Evolutionary conservation across 1,284 basidiomycete species (phyloP).

Genomic region (Caloboletus firmus): DNA sequence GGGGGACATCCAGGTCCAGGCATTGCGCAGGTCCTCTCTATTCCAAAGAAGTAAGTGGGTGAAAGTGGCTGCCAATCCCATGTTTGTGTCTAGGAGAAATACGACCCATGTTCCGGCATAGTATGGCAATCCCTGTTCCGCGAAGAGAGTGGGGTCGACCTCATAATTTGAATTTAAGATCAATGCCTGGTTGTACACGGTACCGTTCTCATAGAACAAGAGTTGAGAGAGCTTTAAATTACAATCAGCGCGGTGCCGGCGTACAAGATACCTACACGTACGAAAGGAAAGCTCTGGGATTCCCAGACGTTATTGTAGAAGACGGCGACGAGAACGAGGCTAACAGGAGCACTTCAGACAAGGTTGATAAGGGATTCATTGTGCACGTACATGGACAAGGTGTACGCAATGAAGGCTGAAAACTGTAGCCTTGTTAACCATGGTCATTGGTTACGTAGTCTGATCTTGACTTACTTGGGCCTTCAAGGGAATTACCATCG

Average conservation of each 20-base stretch:
- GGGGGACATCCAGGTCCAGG: conserved; percentile 47
- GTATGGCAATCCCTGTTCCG: conserved; percentile 42
- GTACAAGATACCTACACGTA: conserved; percentile 11
- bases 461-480: conserved; percentile 33
- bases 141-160: conserved; percentile 45
- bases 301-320: conserved; percentile 51
- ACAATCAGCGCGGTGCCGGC: not conserved
- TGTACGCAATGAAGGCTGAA: conserved; percentile 44
- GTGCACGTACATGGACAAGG: conserved; percentile 44
- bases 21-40: conserved; percentile 40
- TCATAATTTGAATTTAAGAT: conserved; percentile 51
- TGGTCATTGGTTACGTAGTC: rapidly evolving
- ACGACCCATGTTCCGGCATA: conserved; percentile 43
- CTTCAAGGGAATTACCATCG: conserved; percentile 46
- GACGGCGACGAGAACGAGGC: conserved; percentile 43
- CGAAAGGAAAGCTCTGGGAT: conserved; percentile 50
- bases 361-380: not conserved
- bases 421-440: conserved; percentile 25
- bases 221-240: conserved; percentile 45
- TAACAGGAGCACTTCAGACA: conserved; percentile 19
- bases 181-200: conserved; percentile 45
- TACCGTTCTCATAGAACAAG: conserved; percentile 52
- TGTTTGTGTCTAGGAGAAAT: conserved; percentile 29
- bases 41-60: conserved; percentile 56
- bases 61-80: conserved; percentile 48